These are phyloP conservation scores for Scutellaria barbata DNA, from an alignment of 257 asterid species.

Conservation along the genomic window DNA sequence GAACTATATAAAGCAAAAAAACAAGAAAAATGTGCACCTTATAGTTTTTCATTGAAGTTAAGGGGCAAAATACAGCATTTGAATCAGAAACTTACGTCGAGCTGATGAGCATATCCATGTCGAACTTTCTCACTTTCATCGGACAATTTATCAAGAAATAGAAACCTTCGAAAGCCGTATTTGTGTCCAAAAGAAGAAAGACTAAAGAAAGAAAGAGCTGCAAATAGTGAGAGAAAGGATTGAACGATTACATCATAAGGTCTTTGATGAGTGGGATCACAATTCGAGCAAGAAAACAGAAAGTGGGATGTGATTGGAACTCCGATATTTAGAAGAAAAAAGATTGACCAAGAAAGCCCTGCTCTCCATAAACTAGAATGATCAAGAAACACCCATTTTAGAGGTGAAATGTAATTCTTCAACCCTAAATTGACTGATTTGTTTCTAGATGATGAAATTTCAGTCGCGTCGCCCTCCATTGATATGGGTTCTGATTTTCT, in stretches of 20 bases:
- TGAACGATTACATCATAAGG: conserved; percentile 73
- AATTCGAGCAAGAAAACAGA: conserved; percentile 60
- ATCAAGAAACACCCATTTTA: conserved; percentile 80
- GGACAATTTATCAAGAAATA: conserved; percentile 74
- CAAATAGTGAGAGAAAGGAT: conserved; percentile 66
- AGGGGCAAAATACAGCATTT: background rate
- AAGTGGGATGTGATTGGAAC: conserved; percentile 79
- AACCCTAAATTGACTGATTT: too few relatives aligned
- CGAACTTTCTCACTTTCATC: conserved; percentile 76
- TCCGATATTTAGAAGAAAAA: conserved; percentile 64
- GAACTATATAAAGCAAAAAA: too few relatives aligned
- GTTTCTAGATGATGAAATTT: too few relatives aligned
- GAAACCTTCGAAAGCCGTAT: conserved; percentile 72
- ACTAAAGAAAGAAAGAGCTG: conserved; percentile 71
- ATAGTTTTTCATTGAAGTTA: too few relatives aligned
- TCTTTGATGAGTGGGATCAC: conserved; percentile 63
- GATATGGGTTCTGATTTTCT: too few relatives aligned
- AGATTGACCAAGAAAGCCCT: conserved; percentile 82
- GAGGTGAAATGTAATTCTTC: background rate
- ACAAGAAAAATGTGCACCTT: too few relatives aligned
- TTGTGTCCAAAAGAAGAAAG: conserved; percentile 64
- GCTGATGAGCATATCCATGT: conserved; percentile 62
- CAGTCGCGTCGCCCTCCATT: too few relatives aligned
- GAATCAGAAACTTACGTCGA: conserved; percentile 54
- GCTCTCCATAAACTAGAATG: conserved; percentile 71